Percentiles rank a stretch among this genome's conserved stretches.
Evolutionary conservation across 1,284 basidiomycete genomes (phyloP).

Genomic region (Ustilago esculenta): DNA sequence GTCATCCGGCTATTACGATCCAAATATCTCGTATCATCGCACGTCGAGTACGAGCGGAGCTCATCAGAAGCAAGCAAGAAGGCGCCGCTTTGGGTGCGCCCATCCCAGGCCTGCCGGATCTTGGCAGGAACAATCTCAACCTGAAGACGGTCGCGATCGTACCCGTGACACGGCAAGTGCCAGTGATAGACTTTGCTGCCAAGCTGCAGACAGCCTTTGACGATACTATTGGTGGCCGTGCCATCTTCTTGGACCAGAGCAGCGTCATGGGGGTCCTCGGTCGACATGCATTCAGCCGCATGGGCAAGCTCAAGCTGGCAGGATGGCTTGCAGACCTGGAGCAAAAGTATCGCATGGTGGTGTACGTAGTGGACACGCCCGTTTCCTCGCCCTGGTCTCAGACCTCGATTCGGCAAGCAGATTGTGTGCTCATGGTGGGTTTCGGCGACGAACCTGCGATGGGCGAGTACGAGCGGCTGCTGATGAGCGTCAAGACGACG

Average conservation of each 20-base stretch:
- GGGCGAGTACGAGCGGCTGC: constrained; percentile 89
- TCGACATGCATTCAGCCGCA: constrained; percentile 64
- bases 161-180: constrained; percentile 70
- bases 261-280: constrained; percentile 65
- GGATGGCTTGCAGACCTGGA: constrained; percentile 66
- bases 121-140: constrained; percentile 85
- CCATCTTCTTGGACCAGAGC: constrained; percentile 63
- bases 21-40: constrained; percentile 96
- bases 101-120: constrained; percentile 58
- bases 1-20: constrained; percentile 93
- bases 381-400: constrained; percentile 65
- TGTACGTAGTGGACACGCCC: constrained; percentile 65
- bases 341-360: constrained; percentile 62
- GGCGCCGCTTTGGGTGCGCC: constrained; percentile 46
- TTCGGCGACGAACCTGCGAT: constrained; percentile 79
- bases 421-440: constrained; percentile 95
- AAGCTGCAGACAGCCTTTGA: constrained; percentile 61
- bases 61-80: constrained; percentile 66
- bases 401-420: constrained; percentile 74
- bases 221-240: constrained; percentile 58
- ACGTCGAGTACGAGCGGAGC: constrained; percentile 84
- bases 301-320: constrained; percentile 66
- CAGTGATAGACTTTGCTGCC: constrained; percentile 63
- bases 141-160: constrained; percentile 90
- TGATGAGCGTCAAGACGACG: constrained; percentile 91